A percentile compares a stretch with the other conserved stretches of the same genome.
These are phyloP conservation scores for Tephrocybe sp. DNA, from an alignment of 768 basidiomycete species.

Conservation along the genomic window DNA sequence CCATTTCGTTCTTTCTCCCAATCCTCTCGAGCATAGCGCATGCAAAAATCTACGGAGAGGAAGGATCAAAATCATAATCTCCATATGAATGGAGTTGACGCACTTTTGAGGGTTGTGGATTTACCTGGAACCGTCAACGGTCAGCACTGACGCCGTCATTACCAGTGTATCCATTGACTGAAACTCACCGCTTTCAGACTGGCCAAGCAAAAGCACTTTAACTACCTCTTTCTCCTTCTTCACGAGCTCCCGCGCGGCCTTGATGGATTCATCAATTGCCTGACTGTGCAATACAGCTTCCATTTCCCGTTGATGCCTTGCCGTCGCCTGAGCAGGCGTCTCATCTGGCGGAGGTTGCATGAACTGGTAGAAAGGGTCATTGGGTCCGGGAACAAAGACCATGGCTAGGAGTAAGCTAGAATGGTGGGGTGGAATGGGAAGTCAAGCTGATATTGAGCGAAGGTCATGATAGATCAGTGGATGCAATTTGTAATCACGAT, in stretches of 20 bases:
- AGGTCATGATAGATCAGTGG: neutral
- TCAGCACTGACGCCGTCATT: conserved; percentile 5
- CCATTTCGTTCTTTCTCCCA: conserved; percentile 69
- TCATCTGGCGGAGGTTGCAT: conserved; percentile 51
- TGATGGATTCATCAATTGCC: conserved; percentile 60
- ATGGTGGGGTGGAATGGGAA: conserved; percentile 13
- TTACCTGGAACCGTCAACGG: conserved; percentile 41
- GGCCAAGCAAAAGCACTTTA: conserved; percentile 61
- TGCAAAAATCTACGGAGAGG: conserved; percentile 57
- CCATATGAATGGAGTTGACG: conserved; percentile 12
- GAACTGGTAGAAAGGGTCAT: conserved; percentile 42
- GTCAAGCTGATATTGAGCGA: neutral
- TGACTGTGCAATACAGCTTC: conserved; percentile 49
- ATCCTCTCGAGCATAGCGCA: conserved; percentile 58
- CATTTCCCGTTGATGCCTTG: conserved; percentile 41
- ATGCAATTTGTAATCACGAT: neutral
- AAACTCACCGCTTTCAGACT: conserved; percentile 60
- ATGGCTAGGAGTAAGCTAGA: conserved; percentile 19
- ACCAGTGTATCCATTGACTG: neutral
- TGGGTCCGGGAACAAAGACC: conserved; percentile 32
- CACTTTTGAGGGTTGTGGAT: conserved; percentile 68
- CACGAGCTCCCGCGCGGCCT: conserved; percentile 38
- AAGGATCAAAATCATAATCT: neutral
- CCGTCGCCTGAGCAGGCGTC: conserved; percentile 47
- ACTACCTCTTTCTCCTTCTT: conserved; percentile 47